Evolutionary conservation across 495 filamentous ascomycete genomes (phyloP).

Genomic region (Annulohypoxylon bovei): DNA sequence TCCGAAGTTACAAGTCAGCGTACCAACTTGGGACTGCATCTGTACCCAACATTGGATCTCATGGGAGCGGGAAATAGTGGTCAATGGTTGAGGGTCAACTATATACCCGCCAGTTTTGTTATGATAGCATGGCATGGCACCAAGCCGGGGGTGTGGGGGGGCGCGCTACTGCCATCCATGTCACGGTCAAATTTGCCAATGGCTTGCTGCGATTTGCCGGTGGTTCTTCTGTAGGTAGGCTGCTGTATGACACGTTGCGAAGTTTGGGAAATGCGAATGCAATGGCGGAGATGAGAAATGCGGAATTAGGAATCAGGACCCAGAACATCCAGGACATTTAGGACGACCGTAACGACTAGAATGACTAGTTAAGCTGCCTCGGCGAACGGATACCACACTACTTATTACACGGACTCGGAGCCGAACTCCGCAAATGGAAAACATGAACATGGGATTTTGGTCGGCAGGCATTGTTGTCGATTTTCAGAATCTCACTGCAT

Average conservation of each 20-base stretch:
- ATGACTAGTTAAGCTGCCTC: constrained; percentile 18
- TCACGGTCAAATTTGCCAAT: constrained; percentile 36
- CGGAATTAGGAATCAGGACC: constrained; percentile 38
- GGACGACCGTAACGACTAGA: not conserved
- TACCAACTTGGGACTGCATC: constrained; percentile 40
- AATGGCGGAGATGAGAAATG: constrained; percentile 37
- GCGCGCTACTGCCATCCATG: constrained; percentile 33
- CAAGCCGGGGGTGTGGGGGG: constrained; percentile 31
- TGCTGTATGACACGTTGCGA: constrained; percentile 45
- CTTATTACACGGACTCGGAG: constrained; percentile 41
- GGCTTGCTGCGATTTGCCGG: constrained; percentile 38
- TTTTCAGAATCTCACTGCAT: constrained; percentile 43
- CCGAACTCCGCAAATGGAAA: constrained; percentile 43
- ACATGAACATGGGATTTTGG: constrained; percentile 36
- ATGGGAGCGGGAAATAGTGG: constrained; percentile 24
- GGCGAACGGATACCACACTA: constrained; percentile 42
- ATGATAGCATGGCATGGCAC: constrained; percentile 30
- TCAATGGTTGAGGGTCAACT: constrained; percentile 31
- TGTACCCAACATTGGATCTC: constrained; percentile 34
- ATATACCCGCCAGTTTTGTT: constrained; percentile 38
- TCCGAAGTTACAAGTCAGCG: constrained; percentile 43
- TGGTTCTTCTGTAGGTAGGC: constrained; percentile 41
- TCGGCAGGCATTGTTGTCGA: constrained; percentile 41
- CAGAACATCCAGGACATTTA: constrained; percentile 14
- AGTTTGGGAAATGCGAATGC: constrained; percentile 32